Evolutionary conservation across 371 early-diverging fungal species (phyloP), one percentile per base, ranked within the genome.

Genomic region (Saksenaea oblongispora): DNA sequence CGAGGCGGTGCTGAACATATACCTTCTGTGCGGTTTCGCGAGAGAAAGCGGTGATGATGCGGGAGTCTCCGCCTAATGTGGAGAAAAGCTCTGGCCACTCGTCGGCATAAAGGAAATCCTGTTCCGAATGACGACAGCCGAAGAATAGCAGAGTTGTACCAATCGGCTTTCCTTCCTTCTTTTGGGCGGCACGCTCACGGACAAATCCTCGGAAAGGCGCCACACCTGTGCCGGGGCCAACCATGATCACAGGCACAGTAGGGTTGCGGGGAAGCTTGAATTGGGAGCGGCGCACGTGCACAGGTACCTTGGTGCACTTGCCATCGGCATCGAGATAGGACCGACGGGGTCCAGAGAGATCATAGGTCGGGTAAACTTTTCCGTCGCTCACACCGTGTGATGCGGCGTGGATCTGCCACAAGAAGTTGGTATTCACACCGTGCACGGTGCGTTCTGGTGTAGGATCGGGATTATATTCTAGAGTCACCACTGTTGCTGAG

Each of bases 171-270:
- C 84, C 84, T 37, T 86, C 72, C 57, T 80, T 74, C 53, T 79
- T 86, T 63, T 80, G 80, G 34, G 77, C 63, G 4, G 87, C 88
- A 59, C 99, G 92, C 66, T 98, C 98, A 64, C 90, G 90, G 0
- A 97, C 76, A 75, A 98, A 98, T 1, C 92, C 99, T 34, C 94
- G 88, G 92, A 98, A 97, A 26, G 99, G 99, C 5, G 99, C 99
- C 22, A 98, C 94, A 41, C 99, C 99, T 0, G 99, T 98, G 44
- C 99, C 99, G 15, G 99, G 98, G 0, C 99, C 98, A 34, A 98
- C 80, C 98, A 98, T 97, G 53, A 98, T 88, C 47, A 98, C 80
- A 26, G 98, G 97, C 5, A 87, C 74, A 13, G 80, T 64, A 24
- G 85, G 76, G 69, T 95, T 89, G 11, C 85, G 79, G 28, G 97